phyloP scores from a whole-genome alignment of 2,329 filamentous ascomycete species.

The Pseudogymnoascus sp. region DNA sequence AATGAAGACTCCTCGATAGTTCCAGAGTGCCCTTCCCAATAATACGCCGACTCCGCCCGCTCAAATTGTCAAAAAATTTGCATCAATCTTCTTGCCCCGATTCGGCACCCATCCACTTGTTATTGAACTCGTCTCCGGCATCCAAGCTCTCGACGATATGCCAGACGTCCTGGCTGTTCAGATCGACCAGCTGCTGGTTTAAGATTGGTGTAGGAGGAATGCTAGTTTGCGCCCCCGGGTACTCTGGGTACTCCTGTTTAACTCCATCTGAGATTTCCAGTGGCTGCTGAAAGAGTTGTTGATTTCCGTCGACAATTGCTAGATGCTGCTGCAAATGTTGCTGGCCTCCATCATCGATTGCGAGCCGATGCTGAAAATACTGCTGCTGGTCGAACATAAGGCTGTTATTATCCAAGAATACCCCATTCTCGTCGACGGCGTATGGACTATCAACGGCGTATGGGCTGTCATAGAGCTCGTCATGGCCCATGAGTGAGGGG shows the following conservation, averaged over 20 bases:
- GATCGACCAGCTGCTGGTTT: slow-evolving; percentile 21
- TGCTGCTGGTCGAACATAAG: slow-evolving; percentile 18
- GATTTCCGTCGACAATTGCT: neutral
- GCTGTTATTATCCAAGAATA: slow-evolving; percentile 18
- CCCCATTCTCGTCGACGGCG: slow-evolving; percentile 14
- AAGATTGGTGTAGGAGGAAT: neutral
- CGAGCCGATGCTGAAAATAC: slow-evolving; percentile 9
- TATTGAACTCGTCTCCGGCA: slow-evolving; percentile 24
- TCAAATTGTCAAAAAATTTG: neutral
- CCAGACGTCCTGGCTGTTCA: slow-evolving; percentile 26
- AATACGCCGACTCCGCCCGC: neutral
- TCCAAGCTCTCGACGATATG: slow-evolving; percentile 23
- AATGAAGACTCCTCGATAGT: neutral
- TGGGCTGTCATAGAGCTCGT: slow-evolving; percentile 15
- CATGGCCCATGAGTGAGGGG: slow-evolving; percentile 21
- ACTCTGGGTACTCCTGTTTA: neutral
- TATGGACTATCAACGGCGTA: slow-evolving; percentile 16
- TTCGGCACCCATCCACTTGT: slow-evolving; percentile 25
- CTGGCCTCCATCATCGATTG: neutral
- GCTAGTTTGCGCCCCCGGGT: neutral
- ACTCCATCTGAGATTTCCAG: neutral
- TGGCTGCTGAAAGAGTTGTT: neutral
- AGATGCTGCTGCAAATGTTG: neutral
- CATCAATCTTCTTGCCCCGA: neutral
- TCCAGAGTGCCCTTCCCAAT: neutral